A percentile compares a stretch with the other conserved stretches of the same genome.
phyloP scores from a whole-genome alignment of 164 flowering plant species.

The Akebia trifoliata region DNA sequence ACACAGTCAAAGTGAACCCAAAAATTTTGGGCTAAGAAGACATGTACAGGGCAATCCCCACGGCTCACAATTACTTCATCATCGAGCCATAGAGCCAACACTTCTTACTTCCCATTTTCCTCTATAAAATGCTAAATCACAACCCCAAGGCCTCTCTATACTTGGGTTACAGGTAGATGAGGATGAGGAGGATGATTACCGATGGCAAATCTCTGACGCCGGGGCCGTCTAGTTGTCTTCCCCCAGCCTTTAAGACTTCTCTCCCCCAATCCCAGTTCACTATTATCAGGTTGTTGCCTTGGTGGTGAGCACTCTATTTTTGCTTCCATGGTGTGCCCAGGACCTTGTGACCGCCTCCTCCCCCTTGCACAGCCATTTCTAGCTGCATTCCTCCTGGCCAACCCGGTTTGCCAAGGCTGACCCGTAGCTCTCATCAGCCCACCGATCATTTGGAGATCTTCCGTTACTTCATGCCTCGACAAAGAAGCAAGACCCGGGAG shows the following conservation, averaged over 20 bases:
- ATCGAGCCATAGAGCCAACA: constrained; percentile 9
- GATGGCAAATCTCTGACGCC: constrained; percentile 69
- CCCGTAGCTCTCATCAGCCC: constrained; percentile 80
- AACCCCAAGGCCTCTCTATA: constrained; percentile 8
- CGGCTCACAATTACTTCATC: constrained; percentile 16
- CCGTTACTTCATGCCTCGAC: constrained; percentile 89
- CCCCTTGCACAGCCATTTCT: constrained; percentile 58
- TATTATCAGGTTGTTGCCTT: constrained; percentile 35
- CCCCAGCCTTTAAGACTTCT: constrained; percentile 87
- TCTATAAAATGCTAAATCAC: constrained; percentile 12
- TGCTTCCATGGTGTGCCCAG: constrained; percentile 6
- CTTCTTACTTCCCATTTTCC: constrained; percentile 4
- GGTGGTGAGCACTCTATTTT: constrained; percentile 21
- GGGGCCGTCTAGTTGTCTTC: constrained; percentile 81
- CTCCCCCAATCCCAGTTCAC: constrained; percentile 53
- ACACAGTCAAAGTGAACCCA: constrained; percentile 15
- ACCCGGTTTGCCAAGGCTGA: constrained; percentile 56
- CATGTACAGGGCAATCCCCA: constrained; percentile 26
- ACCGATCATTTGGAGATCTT: constrained; percentile 71
- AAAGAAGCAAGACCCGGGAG: constrained; percentile 82
- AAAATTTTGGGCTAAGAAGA: constrained; percentile 22
- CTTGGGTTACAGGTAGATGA: constrained; percentile 13
- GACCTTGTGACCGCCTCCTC: constrained; percentile 39
- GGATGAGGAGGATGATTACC: constrained; percentile 41
- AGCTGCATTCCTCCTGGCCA: constrained; percentile 51